phyloP scores from a whole-genome alignment of 2,329 filamentous ascomycete species.

The Claviceps sp. region DNA sequence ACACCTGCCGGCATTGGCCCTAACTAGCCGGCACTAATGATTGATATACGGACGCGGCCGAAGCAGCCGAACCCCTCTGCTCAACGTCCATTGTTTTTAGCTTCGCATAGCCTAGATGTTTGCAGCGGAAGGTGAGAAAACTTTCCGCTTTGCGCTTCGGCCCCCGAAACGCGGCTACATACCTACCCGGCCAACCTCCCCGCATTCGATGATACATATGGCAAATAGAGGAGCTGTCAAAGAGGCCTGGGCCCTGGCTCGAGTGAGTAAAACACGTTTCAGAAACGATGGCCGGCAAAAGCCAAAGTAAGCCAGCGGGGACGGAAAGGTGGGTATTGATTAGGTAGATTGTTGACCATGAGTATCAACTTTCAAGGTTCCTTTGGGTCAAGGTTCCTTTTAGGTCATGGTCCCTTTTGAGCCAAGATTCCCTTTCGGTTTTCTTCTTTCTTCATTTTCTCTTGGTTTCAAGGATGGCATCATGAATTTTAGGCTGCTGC shows the following conservation, averaged over 20 bases:
- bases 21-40: background rate
- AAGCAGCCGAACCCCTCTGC: background rate
- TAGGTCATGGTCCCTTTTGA: no score
- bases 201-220: background rate
- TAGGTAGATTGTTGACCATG: background rate
- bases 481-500: background rate
- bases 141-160: background rate
- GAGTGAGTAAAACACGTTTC: background rate
- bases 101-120: background rate
- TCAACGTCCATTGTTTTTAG: background rate
- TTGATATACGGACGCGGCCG: background rate
- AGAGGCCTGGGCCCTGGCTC: background rate
- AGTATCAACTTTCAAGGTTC: background rate
- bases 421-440: no score
- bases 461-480: background rate
- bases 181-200: background rate
- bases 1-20: background rate
- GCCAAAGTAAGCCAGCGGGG: background rate
- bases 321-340: background rate
- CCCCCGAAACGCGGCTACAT: background rate
- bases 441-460: background rate
- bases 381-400: no score
- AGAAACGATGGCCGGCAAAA: background rate
- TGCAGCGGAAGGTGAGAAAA: background rate
- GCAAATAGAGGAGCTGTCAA: background rate